Conservation (phyloP, 2,329 filamentous ascomycete species). For the Trichoderma atrobrunneum region DNA sequence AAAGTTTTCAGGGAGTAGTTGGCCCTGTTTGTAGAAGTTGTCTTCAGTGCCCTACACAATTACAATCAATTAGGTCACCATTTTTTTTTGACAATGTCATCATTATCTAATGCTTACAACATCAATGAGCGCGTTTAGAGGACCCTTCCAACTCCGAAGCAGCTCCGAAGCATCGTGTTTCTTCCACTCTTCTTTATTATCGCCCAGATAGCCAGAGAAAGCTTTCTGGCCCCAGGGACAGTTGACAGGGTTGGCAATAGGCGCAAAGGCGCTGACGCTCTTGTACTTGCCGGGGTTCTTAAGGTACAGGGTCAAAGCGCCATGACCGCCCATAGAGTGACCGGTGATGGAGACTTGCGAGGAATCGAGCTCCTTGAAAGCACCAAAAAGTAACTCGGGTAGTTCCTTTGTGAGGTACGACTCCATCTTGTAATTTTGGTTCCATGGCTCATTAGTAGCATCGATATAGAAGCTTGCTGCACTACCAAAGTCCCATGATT, state of each 20-base stretch:
- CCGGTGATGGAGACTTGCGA: conserved; percentile 78
- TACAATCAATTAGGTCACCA: neutral
- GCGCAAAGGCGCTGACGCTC: conserved; percentile 85
- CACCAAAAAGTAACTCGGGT: conserved; percentile 44
- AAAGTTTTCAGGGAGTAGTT: conserved; percentile 92
- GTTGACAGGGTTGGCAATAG: conserved; percentile 79
- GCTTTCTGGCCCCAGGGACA: conserved; percentile 97
- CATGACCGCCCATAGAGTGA: conserved; percentile 97
- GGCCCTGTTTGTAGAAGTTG: conserved; percentile 93
- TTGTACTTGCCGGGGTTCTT: conserved; percentile 89
- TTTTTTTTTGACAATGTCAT: neutral
- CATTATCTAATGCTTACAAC: conserved; percentile 52
- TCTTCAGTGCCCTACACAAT: conserved; percentile 73
- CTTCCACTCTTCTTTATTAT: conserved; percentile 73
- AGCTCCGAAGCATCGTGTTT: conserved; percentile 91
- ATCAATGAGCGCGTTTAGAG: conserved; percentile 79
- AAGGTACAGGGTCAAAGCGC: conserved; percentile 86
- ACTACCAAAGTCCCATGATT: conserved; percentile 85
- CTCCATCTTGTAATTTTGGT: conserved; percentile 87
- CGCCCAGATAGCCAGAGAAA: conserved; percentile 85
- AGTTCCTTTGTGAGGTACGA: conserved; percentile 84
- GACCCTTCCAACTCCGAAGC: conserved; percentile 67
- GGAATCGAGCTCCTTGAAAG: conserved; percentile 59
- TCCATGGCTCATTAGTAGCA: conserved; percentile 72
- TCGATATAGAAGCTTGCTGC: conserved; percentile 95